Conservation (phyloP, 139 green algal species). For the Picochlorum sp. region DNA sequence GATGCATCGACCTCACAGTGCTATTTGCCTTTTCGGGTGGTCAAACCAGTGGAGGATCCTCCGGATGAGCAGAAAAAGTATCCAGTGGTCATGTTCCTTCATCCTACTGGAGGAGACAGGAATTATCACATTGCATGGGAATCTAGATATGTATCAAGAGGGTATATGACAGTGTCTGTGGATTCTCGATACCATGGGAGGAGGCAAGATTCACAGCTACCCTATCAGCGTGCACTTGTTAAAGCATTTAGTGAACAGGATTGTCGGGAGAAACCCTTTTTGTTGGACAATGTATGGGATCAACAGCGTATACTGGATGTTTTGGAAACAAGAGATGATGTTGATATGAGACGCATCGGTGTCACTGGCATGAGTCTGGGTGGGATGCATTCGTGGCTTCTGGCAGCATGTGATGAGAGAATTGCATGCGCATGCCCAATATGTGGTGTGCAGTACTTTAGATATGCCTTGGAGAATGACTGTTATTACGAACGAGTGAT, state of each 20-base stretch:
- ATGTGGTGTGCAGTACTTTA: constrained; percentile 56
- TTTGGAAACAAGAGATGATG: constrained; percentile 36
- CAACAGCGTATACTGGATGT: constrained; percentile 55
- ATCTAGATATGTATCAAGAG: constrained; percentile 30
- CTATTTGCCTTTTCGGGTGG: constrained; percentile 45
- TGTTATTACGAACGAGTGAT: constrained; percentile 40
- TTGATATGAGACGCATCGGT: constrained; percentile 48
- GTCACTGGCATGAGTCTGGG: constrained; percentile 56
- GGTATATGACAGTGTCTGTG: constrained; percentile 46
- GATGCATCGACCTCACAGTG: constrained; percentile 16
- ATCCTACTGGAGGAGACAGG: constrained; percentile 38
- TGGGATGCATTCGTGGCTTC: constrained; percentile 62
- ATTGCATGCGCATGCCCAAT: constrained; percentile 47
- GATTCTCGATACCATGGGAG: constrained; percentile 53
- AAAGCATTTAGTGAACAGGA: constrained; percentile 33
- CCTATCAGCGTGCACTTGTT: constrained; percentile 36
- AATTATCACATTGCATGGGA: constrained; percentile 21
- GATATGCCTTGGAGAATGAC: constrained; percentile 43
- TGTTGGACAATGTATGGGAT: constrained; percentile 70
- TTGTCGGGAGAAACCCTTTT: constrained; percentile 45
- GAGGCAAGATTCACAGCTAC: not conserved
- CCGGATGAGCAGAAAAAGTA: not conserved
- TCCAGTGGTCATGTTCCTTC: constrained; percentile 34
- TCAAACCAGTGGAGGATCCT: constrained; percentile 6
- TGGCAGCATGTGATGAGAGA: constrained; percentile 38